Base-by-base conservation (phyloP, 2,329 filamentous ascomycete genomes). In the Ampelomyces quisqualis region DNA sequence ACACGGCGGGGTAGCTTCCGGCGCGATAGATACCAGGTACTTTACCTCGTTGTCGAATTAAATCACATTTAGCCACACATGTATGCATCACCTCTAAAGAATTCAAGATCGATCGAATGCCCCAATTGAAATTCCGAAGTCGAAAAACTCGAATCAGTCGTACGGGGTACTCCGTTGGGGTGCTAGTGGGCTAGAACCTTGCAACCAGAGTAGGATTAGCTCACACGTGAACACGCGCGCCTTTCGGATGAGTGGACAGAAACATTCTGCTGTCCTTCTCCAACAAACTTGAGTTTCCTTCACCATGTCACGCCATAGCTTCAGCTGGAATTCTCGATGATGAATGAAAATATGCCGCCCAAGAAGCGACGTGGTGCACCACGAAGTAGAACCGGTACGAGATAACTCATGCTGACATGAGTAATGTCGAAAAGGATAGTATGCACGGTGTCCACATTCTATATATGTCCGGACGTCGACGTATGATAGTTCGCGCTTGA, bases 331-430 rank as follows among this genome's bases (percentile, higher is more conserved):
- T 15, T 17, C 22, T 14, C 14, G 13, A 48, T 51, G 43, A 18
- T 30, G 2, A 37, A 38, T 27, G 21, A 17, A n/a, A n/a, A n/a
- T 9, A 28, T 35, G 7, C 43, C 36, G 3, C 18, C 43, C 5
- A 62, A 55, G 36, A 60, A 54, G 26, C 13, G 59, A 17, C 51
- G 60, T 37, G 55, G 58, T n/a, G 58, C 58, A 2, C 34, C 57
- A 10, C 44, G 58, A 20, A 53, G 60, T 24, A 56, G 57, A 38
- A 64, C 58, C 43, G 60, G 60, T 56, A 43, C 32, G 40, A 34
- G 11, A 21, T 34, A 36, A 10, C 18, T 19, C 17, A 5, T 8
- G 7, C 32, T n/a, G 7, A 14, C 5, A 28, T 10, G 21, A 31
- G 35, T 40, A 22, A 56, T 27, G 27, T 14, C 8, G 7, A 8